Percentiles rank a stretch among this genome's conserved stretches.
Evolutionary conservation across 805 yeast species (phyloP).

Genomic region (Phaffomyces thermotolerans): DNA sequence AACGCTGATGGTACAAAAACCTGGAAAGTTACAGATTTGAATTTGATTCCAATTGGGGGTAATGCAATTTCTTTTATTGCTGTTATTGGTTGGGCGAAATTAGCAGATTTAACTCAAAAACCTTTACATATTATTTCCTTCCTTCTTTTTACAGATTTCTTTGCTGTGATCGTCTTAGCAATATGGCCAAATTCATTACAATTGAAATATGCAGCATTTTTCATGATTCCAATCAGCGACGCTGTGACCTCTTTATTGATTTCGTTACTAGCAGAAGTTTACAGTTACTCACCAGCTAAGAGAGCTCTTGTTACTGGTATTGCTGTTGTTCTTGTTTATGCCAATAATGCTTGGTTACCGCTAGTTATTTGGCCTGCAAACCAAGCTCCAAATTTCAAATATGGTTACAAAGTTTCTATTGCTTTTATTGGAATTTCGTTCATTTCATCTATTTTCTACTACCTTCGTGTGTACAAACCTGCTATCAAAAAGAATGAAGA

Average conservation of each 20-base stretch:
- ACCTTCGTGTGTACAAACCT: background rate
- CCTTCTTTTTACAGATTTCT: slow-evolving; percentile 4
- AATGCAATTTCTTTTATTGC: slow-evolving; percentile 11
- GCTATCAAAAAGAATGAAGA: background rate
- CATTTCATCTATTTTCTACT: background rate
- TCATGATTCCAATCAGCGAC: slow-evolving; percentile 9
- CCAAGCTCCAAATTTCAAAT: slow-evolving; percentile 36
- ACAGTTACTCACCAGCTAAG: slow-evolving; percentile 29
- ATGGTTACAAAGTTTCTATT: slow-evolving; percentile 25
- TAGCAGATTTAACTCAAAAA: slow-evolving; percentile 11
- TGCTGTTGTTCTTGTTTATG: slow-evolving; percentile 38
- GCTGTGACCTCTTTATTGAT: slow-evolving; percentile 9
- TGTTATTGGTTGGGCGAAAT: slow-evolving; percentile 9
- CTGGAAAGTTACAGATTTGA: slow-evolving; percentile 10
- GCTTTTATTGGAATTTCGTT: slow-evolving; percentile 1
- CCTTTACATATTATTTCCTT: slow-evolving; percentile 4
- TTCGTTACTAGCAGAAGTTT: slow-evolving; percentile 13
- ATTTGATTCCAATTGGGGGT: slow-evolving; percentile 19
- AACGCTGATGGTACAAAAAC: slow-evolving; percentile 9
- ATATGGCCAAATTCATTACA: slow-evolving; percentile 8
- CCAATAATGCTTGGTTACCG: slow-evolving; percentile 38
- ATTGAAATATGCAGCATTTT: slow-evolving; percentile 12
- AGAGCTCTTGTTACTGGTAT: slow-evolving; percentile 33
- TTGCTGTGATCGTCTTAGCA: slow-evolving; percentile 6
- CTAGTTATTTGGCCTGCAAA: slow-evolving; percentile 36